phyloP scores from a whole-genome alignment of 2,329 filamentous ascomycete genomes.

The Ophiobolus disseminans region DNA sequence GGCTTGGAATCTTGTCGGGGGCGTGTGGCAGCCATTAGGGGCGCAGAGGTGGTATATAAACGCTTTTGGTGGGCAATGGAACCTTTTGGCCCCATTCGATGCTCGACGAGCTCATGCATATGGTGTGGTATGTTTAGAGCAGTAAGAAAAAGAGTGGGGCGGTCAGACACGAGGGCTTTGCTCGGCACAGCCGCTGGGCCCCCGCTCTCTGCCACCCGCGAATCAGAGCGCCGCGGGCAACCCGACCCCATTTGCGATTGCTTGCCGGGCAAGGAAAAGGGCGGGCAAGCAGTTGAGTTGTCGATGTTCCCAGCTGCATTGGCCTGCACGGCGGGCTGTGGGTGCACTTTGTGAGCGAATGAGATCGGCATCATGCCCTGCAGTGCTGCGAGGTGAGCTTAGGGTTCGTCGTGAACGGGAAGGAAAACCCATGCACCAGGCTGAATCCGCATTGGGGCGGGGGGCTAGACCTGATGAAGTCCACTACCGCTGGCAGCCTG shows the following conservation, averaged over 20 bases:
- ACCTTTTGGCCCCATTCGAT: constrained; percentile 42
- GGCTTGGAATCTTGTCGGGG: constrained; percentile 19
- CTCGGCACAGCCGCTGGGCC: constrained; percentile 42
- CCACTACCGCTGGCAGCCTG: constrained; percentile 30
- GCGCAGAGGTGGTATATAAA: constrained; percentile 35
- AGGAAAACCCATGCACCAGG: constrained; percentile 24
- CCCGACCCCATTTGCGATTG: constrained; percentile 22
- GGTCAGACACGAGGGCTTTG: constrained; percentile 35
- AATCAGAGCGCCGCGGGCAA: constrained; percentile 31
- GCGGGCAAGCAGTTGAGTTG: constrained; percentile 31
- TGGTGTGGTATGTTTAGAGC: constrained; percentile 42
- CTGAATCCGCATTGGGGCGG: constrained; percentile 23
- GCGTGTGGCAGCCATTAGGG: constrained; percentile 38
- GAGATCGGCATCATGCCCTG: constrained; percentile 6
- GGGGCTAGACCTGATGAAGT: constrained; percentile 24
- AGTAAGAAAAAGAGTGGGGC: constrained; percentile 45
- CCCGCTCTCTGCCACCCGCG: constrained; percentile 30
- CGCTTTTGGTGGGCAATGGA: constrained; percentile 11
- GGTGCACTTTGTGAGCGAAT: constrained; percentile 20
- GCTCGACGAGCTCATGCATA: constrained; percentile 30
- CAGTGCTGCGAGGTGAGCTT: constrained; percentile 14
- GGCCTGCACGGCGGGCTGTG: constrained; percentile 24
- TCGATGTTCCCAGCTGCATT: constrained; percentile 25
- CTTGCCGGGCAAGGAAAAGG: constrained; percentile 21
- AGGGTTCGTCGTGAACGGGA: constrained; percentile 23